These are phyloP conservation scores for Blastomyces parvus DNA, from an alignment of 2,329 filamentous ascomycete genomes.

Conservation along the genomic window DNA sequence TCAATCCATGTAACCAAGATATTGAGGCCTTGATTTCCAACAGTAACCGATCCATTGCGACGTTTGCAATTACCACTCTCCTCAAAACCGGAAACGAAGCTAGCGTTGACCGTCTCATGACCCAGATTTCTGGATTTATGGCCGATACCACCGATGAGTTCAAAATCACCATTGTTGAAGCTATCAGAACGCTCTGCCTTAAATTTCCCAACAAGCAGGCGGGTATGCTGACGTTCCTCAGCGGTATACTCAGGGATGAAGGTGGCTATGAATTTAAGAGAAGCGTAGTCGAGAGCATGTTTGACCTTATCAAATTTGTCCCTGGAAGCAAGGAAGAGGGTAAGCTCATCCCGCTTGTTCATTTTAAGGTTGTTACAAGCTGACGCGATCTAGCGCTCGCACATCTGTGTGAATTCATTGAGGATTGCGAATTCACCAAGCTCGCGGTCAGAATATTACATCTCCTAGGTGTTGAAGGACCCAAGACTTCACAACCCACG, in stretches of 20 bases:
- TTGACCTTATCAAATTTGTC: slow-evolving; percentile 97
- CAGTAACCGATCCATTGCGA: slow-evolving; percentile 92
- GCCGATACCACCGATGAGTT: slow-evolving; percentile 98
- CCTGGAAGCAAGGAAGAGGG: slow-evolving; percentile 68
- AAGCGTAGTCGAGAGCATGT: slow-evolving; percentile 96
- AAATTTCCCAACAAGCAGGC: slow-evolving; percentile 99
- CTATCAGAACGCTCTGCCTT: slow-evolving; percentile 87
- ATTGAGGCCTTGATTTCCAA: slow-evolving; percentile 96
- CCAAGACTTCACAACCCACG: slow-evolving; percentile 88
- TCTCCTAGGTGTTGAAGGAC: slow-evolving; percentile 85
- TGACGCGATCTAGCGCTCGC: slow-evolving; percentile 54
- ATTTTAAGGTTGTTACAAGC: not conserved
- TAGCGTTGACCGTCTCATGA: slow-evolving; percentile 94
- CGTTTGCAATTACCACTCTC: slow-evolving; percentile 94
- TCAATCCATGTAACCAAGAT: slow-evolving; percentile 90
- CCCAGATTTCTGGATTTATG: slow-evolving; percentile 98
- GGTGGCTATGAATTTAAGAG: slow-evolving; percentile 98
- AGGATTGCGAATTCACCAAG: slow-evolving; percentile 99
- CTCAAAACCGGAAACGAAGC: slow-evolving; percentile 98
- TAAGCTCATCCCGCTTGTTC: slow-evolving; percentile 20
- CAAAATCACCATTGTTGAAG: slow-evolving; percentile 99
- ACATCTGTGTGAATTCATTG: slow-evolving; percentile 96
- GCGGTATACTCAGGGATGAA: slow-evolving; percentile 91
- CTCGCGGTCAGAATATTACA: slow-evolving; percentile 91
- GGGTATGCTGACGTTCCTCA: slow-evolving; percentile 93